A percentile compares a stretch with the other conserved stretches of the same genome.
Conservation (phyloP, 345 rosid species). For the Rhodamnia rubescens region DNA sequence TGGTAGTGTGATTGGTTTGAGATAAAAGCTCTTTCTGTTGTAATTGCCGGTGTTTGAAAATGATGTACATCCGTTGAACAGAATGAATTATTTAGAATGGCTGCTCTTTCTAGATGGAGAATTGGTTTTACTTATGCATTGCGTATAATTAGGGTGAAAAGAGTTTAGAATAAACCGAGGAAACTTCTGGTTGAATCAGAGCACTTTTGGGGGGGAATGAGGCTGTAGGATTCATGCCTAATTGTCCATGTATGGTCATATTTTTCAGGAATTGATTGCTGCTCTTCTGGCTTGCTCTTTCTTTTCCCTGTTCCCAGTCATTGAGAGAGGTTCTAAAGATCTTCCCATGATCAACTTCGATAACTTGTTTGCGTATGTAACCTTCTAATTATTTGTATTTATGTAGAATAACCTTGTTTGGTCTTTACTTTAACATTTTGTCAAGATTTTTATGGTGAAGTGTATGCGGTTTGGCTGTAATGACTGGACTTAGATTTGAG, state of each 20-base stretch:
- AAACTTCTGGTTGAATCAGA: neutral
- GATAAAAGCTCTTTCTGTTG: neutral
- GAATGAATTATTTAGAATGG: neutral
- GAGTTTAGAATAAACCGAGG: neutral
- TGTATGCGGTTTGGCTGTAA: neutral
- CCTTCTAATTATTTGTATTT: constrained; percentile 5
- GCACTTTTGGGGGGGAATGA: neutral
- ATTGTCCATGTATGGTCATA: neutral
- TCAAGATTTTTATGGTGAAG: neutral
- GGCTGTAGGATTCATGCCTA: neutral
- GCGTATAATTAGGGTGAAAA: neutral
- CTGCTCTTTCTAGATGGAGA: neutral
- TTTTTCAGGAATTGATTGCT: constrained; percentile 70
- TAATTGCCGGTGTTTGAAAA: neutral
- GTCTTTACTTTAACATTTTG: neutral
- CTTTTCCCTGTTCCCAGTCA: constrained; percentile 73
- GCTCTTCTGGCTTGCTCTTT: constrained; percentile 80
- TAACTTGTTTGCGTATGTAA: constrained; percentile 69
- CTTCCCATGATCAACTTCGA: constrained; percentile 85
- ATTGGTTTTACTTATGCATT: neutral
- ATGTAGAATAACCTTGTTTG: neutral
- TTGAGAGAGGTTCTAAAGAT: constrained; percentile 38
- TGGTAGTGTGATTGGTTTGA: neutral
- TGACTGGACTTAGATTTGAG: neutral
- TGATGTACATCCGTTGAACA: neutral